Evolutionary conservation across 1,139 yeast genomes (phyloP).

Genomic region (Geotrichum histeridarum): DNA sequence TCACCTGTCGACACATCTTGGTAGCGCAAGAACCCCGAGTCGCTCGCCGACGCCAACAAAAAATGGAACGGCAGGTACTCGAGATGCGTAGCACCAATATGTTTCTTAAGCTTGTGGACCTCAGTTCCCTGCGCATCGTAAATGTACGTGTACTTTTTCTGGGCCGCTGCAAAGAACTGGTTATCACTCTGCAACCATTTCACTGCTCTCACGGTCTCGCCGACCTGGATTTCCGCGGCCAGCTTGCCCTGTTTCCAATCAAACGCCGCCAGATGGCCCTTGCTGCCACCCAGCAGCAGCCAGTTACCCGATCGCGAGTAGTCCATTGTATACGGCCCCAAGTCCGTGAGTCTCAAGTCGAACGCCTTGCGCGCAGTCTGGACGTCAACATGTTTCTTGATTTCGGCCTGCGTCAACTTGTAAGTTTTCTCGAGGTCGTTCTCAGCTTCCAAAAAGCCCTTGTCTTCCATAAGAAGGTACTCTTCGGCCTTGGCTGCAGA

Average conservation of each 20-base stretch:
- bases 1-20: conserved; percentile 95
- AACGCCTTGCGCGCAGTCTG: conserved; percentile 66
- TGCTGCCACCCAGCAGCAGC: conserved; percentile 75
- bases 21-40: conserved; percentile 80
- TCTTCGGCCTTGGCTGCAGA: conserved; percentile 79
- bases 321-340: conserved; percentile 82
- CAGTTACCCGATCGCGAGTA: conserved; percentile 85
- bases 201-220: conserved; percentile 87
- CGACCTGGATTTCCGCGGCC: conserved; percentile 74
- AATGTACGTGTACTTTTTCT: conserved; percentile 86
- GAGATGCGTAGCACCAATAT: conserved; percentile 73
- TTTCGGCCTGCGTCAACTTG: conserved; percentile 77
- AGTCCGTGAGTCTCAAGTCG: conserved; percentile 64
- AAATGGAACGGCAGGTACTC: conserved; percentile 93
- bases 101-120: conserved; percentile 85
- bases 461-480: conserved; percentile 73
- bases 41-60: conserved; percentile 79
- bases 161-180: conserved; percentile 94
- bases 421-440: conserved; percentile 84
- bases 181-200: conserved; percentile 79
- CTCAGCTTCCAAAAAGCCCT: conserved; percentile 86
- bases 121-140: conserved; percentile 90
- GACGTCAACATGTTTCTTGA: conserved; percentile 71
- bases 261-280: conserved; percentile 93
- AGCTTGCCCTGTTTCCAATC: conserved; percentile 90